These are phyloP conservation scores for Populus hybrid DNA, from an alignment of 441 rosid species.

Conservation along the genomic window DNA sequence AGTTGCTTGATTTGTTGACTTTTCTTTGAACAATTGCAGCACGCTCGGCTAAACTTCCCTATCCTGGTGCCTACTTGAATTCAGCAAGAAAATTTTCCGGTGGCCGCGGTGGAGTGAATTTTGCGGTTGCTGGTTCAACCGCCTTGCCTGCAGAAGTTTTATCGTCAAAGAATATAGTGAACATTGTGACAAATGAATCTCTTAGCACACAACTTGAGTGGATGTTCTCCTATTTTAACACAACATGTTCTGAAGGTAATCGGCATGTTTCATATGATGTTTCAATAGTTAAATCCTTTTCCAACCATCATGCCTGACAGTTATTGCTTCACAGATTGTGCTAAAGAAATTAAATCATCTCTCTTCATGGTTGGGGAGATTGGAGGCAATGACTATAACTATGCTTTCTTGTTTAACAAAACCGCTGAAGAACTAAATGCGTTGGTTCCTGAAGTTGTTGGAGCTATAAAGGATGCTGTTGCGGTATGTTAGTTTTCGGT, in stretches of 20 bases:
- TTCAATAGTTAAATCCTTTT: neutral
- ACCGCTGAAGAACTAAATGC: conserved; percentile 22
- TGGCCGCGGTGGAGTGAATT: conserved; percentile 1
- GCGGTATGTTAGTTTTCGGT: neutral
- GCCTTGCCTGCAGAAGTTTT: neutral
- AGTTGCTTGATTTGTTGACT: neutral
- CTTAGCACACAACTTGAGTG: conserved; percentile 6
- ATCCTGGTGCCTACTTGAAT: conserved; percentile 10
- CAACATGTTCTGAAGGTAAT: neutral
- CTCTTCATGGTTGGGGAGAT: conserved; percentile 49
- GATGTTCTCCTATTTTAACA: neutral
- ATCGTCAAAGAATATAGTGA: neutral
- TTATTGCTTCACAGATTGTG: neutral
- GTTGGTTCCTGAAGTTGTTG: conserved; percentile 34
- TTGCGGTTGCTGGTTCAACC: conserved; percentile 10
- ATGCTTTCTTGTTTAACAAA: conserved; percentile 27
- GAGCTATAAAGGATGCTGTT: conserved; percentile 28
- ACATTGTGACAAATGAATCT: neutral
- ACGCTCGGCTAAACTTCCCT: conserved; percentile 10
- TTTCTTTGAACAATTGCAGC: neutral
- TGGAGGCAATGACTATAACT: conserved; percentile 49
- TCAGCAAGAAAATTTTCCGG: neutral
- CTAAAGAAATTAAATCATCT: conserved; percentile 20
- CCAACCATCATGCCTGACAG: neutral
- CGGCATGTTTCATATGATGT: neutral